phyloP scores from a whole-genome alignment of 73 alveolate genomes.

The Uronychia setigera region DNA sequence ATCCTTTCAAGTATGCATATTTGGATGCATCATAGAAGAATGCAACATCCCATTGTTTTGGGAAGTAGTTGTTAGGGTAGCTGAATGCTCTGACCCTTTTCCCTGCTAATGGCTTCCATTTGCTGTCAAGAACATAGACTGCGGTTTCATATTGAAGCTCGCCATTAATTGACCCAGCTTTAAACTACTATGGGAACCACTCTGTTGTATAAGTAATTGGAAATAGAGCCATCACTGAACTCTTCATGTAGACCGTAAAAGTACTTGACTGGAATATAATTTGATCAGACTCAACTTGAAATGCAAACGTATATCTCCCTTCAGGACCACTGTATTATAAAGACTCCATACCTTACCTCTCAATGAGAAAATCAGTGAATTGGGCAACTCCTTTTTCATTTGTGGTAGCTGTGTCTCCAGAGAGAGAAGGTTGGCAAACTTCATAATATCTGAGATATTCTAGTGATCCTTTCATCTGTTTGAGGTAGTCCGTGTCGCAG shows the following conservation, averaged over 20 bases:
- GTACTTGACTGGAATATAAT: background rate
- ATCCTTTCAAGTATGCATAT: background rate
- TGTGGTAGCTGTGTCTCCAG: slow-evolving; percentile 12
- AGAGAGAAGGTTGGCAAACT: slow-evolving; percentile 7
- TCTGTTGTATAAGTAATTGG: background rate
- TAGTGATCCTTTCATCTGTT: slow-evolving; percentile 15
- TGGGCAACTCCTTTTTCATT: slow-evolving; percentile 15
- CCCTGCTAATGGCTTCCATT: background rate
- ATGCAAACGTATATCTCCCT: background rate
- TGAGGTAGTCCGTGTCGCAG: slow-evolving; percentile 11
- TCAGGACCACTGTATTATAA: slow-evolving; percentile 8
- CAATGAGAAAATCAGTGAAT: slow-evolving; percentile 4
- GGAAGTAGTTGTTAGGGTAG: background rate
- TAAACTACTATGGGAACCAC: background rate
- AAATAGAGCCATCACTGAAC: background rate
- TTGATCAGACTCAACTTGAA: background rate
- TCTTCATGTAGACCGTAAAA: background rate
- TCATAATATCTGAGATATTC: slow-evolving; percentile 10
- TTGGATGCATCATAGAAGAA: background rate
- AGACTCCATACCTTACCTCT: slow-evolving; percentile 17
- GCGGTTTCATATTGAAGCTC: background rate
- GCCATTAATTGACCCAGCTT: background rate
- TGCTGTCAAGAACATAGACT: background rate
- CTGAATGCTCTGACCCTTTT: background rate
- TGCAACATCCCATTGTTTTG: background rate